phyloP scores from a whole-genome alignment of 1,284 basidiomycete genomes.

The Bjerkandera adusta region DNA sequence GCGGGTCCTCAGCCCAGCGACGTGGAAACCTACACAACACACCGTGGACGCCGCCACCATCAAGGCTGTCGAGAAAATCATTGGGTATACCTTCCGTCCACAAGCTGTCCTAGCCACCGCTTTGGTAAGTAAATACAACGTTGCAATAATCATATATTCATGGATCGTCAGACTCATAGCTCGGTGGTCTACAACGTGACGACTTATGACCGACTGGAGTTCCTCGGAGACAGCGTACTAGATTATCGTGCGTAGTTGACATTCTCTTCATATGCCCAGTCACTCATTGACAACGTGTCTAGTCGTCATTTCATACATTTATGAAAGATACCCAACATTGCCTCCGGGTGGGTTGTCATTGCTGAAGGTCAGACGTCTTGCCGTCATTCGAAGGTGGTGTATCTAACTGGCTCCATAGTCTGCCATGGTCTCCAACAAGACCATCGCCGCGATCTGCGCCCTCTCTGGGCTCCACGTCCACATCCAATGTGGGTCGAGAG shows the following conservation, averaged over 20 bases:
- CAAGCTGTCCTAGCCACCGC: conserved; percentile 68
- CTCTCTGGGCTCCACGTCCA: conserved; percentile 61
- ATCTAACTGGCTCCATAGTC: conserved; percentile 40
- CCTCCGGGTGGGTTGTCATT: conserved; percentile 72
- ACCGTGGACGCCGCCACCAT: conserved; percentile 33
- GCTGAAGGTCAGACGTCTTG: conserved; percentile 55
- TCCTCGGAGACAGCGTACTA: conserved; percentile 78
- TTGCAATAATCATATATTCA: neutral
- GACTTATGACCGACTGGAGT: conserved; percentile 75
- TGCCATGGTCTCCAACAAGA: conserved; percentile 78
- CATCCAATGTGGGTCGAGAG: conserved; percentile 54
- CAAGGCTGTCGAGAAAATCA: conserved; percentile 56
- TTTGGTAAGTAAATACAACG: conserved; percentile 46
- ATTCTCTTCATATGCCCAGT: neutral
- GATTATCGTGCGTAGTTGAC: conserved; percentile 61
- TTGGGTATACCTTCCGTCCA: conserved; percentile 57
- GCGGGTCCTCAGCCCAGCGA: conserved; percentile 42
- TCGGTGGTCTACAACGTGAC: conserved; percentile 18
- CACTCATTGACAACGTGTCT: conserved; percentile 10
- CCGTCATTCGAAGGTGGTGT: neutral
- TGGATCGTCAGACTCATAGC: conserved; percentile 5
- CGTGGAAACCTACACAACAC: conserved; percentile 38
- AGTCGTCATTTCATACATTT: conserved; percentile 78
- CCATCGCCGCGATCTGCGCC: conserved; percentile 72
- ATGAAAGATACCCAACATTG: conserved; percentile 55